Conservation (phyloP, 2,329 filamentous ascomycete genomes). For the Aspergillus eucalypticola region DNA sequence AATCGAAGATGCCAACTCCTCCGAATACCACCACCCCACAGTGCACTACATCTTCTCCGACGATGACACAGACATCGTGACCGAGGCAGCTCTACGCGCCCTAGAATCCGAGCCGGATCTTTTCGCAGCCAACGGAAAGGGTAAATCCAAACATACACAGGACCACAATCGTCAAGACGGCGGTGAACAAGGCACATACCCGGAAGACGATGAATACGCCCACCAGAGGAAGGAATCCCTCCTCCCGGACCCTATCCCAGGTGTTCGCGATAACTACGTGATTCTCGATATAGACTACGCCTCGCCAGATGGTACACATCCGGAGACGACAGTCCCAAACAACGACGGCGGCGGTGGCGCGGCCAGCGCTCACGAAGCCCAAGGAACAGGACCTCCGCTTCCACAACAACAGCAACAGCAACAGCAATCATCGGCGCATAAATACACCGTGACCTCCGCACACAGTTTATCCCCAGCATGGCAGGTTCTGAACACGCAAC, state of each 20-base stretch:
- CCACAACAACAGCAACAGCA: conserved; percentile 14
- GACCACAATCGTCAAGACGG: conserved; percentile 8
- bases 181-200: conserved; percentile 4
- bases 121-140: conserved; percentile 26
- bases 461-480: conserved; percentile 74
- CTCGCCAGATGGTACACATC: conserved; percentile 1
- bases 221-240: conserved; percentile 32
- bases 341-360: conserved; percentile 2
- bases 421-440: conserved; percentile 35
- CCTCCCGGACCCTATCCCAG: conserved; percentile 50
- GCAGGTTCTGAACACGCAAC: conserved; percentile 59
- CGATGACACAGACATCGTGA: conserved; percentile 78
- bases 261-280: conserved; percentile 57
- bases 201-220: conserved; percentile 23
- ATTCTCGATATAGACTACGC: conserved; percentile 55
- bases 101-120: conserved; percentile 49
- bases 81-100: conserved; percentile 61
- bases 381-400: conserved; percentile 22
- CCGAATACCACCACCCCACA: conserved; percentile 76
- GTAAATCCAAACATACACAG: conserved; percentile 12
- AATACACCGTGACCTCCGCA: conserved; percentile 62
- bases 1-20: conserved; percentile 71
- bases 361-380: conserved; percentile 13
- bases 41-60: conserved; percentile 93
- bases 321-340: conserved; percentile 17